Conservation (phyloP, 306 rosid species). For the cucumber (Cucumis sativus) region Cucumber_9930_V3 NC_026660.2:30259501-30260000, state of each 20-base stretch:
- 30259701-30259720: not conserved
- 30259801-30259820: not conserved
- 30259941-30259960: not conserved
- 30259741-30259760: not conserved
- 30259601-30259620: not conserved
- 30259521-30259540: conserved; percentile 15
- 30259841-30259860: not conserved
- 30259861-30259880: not conserved
- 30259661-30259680: not conserved
- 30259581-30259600: not conserved
- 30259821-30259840: not conserved
- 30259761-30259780: not conserved
- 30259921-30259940: not conserved
- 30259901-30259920: not conserved
- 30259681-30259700: not conserved
- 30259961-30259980: not conserved
- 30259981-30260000: conserved; percentile 41
- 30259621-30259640: not conserved
- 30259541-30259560: conserved; percentile 18
- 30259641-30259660: not conserved
- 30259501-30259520: conserved; percentile 15
- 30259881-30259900: not conserved
- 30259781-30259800: not conserved
- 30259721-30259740: not conserved
- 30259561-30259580: conserved; percentile 19